phyloP scores from a whole-genome alignment of 2,329 filamentous ascomycete species.

The Penicillium carneum region DNA sequence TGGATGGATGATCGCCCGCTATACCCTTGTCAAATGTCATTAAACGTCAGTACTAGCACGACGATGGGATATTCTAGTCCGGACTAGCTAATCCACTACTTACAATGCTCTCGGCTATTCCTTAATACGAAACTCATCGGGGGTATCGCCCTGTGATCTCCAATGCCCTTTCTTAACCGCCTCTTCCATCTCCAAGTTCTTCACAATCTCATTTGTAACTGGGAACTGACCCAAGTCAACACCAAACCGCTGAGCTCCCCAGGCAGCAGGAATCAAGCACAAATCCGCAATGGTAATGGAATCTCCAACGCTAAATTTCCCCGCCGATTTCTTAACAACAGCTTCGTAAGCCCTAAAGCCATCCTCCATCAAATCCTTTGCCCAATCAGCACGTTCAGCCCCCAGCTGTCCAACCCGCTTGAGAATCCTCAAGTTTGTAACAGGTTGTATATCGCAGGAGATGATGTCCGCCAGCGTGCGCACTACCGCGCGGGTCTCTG shows the following conservation, averaged over 20 bases:
- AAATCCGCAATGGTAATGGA: slow-evolving; percentile 65
- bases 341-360: slow-evolving; percentile 66
- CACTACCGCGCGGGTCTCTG: slow-evolving; percentile 57
- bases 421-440: slow-evolving; percentile 65
- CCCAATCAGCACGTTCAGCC: slow-evolving; percentile 59
- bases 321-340: slow-evolving; percentile 49
- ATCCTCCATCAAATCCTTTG: slow-evolving; percentile 58
- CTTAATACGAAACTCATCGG: slow-evolving; percentile 52
- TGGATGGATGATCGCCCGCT: not conserved
- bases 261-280: slow-evolving; percentile 65
- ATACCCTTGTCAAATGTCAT: not conserved
- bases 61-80: not conserved
- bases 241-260: slow-evolving; percentile 63
- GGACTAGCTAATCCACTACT: too few species aligned
- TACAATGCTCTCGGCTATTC: not conserved
- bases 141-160: slow-evolving; percentile 63
- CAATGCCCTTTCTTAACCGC: slow-evolving; percentile 63
- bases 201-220: slow-evolving; percentile 56
- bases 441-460: slow-evolving; percentile 65
- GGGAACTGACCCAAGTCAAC: slow-evolving; percentile 62
- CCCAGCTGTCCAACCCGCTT: slow-evolving; percentile 58
- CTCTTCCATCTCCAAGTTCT: slow-evolving; percentile 57
- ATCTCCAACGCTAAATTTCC: slow-evolving; percentile 65
- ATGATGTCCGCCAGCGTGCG: slow-evolving; percentile 64
- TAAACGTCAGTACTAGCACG: not conserved